A percentile compares a stretch with the other conserved stretches of the same genome.
phyloP scores from a whole-genome alignment of 805 yeast genomes.

The Myxozyma mucilagina region DNA sequence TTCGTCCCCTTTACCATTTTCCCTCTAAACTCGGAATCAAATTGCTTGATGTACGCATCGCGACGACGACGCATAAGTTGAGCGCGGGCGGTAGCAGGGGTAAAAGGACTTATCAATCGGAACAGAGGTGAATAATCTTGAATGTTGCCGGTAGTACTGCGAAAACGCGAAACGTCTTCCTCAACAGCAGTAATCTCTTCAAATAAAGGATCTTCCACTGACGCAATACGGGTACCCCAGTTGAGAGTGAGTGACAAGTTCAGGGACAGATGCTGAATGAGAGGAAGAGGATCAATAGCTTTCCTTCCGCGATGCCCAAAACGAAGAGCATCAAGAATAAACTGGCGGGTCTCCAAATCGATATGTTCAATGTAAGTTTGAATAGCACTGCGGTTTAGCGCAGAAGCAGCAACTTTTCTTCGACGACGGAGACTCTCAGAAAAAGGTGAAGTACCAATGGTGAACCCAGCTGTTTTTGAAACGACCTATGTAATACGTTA shows the following conservation, averaged over 20 bases:
- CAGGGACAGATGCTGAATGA: conserved; percentile 43
- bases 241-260: conserved; percentile 45
- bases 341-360: conserved; percentile 42
- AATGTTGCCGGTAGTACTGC: conserved; percentile 43
- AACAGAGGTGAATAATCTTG: conserved; percentile 45
- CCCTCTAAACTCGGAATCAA: conserved; percentile 26
- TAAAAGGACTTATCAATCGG: conserved; percentile 19
- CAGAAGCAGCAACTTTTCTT: conserved; percentile 44
- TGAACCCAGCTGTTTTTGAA: conserved; percentile 49
- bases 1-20: conserved; percentile 20
- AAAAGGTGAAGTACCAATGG: conserved; percentile 50
- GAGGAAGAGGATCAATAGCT: conserved; percentile 38
- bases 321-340: conserved; percentile 38
- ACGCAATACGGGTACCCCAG: conserved; percentile 45
- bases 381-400: conserved; percentile 45
- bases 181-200: conserved; percentile 33
- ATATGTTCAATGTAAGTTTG: conserved; percentile 41
- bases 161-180: conserved; percentile 31
- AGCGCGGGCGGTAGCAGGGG: conserved; percentile 17
- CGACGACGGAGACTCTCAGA: conserved; percentile 44
- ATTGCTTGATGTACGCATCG: conserved; percentile 24
- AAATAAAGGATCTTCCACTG: conserved; percentile 35
- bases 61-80: conserved; percentile 31
- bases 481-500: conserved; percentile 29
- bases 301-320: conserved; percentile 28